A percentile compares a stretch with the other conserved stretches of the same genome.
Conservation (phyloP, 2,329 filamentous ascomycete genomes). For the Aureobasidium sp. region DNA sequence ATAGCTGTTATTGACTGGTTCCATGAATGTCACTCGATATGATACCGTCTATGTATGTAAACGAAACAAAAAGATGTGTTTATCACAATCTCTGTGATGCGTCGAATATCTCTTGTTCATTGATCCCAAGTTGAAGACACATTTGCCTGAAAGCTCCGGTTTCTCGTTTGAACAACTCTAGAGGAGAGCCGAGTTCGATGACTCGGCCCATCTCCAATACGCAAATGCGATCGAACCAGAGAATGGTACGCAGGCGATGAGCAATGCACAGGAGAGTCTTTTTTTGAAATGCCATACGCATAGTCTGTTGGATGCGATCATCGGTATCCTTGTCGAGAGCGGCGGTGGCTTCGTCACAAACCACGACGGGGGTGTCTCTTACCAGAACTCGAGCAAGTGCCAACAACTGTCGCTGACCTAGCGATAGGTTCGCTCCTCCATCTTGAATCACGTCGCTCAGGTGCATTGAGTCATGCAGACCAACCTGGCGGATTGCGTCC, state of each 20-base stretch:
- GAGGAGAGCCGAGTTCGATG: constrained; percentile 59
- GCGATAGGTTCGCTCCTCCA: constrained; percentile 90
- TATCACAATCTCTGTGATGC: too few relatives aligned
- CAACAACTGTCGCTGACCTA: constrained; percentile 93
- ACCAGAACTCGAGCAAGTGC: constrained; percentile 87
- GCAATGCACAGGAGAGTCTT: constrained; percentile 90
- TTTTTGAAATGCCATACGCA: constrained; percentile 74
- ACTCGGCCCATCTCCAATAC: constrained; percentile 91
- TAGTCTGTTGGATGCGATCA: constrained; percentile 86
- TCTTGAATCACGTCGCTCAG: constrained; percentile 85
- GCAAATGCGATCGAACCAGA: constrained; percentile 83
- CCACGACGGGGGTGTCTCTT: constrained; percentile 79
- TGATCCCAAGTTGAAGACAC: too few relatives aligned
- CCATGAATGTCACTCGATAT: too few relatives aligned
- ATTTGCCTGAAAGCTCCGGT: too few relatives aligned
- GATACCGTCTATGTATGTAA: too few relatives aligned
- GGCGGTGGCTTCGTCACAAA: constrained; percentile 93
- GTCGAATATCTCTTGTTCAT: too few relatives aligned
- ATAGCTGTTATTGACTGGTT: too few relatives aligned
- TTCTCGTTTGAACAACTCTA: too few relatives aligned
- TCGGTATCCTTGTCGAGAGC: constrained; percentile 95
- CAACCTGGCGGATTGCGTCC: constrained; percentile 69
- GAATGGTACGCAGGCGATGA: constrained; percentile 83
- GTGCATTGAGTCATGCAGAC: constrained; percentile 62
- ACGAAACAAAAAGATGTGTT: too few relatives aligned